Conservation (phyloP, 2,329 filamentous ascomycete genomes). For the Talaromyces sp. region DNA sequence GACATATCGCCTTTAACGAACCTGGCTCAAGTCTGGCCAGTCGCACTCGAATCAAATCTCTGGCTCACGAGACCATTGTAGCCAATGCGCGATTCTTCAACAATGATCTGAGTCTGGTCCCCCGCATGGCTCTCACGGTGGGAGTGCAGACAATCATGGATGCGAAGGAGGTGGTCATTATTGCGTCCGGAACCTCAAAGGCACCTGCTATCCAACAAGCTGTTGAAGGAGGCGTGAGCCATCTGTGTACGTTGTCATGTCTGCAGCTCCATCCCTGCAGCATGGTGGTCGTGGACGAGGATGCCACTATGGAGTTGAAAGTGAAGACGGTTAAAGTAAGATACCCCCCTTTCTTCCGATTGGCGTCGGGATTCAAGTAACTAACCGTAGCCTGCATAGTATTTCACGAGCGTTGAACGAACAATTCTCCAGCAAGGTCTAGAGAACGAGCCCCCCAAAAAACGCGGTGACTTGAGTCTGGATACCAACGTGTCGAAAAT, state of each 20-base stretch:
- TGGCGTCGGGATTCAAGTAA: not conserved
- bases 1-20: conserved; percentile 81
- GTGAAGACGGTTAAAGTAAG: conserved; percentile 12
- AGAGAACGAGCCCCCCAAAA: not conserved
- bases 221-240: conserved; percentile 10
- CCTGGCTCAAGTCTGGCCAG: conserved; percentile 68
- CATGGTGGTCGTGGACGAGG: conserved; percentile 13
- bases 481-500: not conserved
- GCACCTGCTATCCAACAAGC: conserved; percentile 12
- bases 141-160: conserved; percentile 15
- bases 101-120: conserved; percentile 44
- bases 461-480: not conserved
- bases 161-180: conserved; percentile 8
- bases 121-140: conserved; percentile 14
- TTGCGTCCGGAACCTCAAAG: conserved; percentile 9
- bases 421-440: not conserved
- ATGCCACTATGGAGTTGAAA: conserved; percentile 12
- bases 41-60: conserved; percentile 69
- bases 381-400: not conserved
- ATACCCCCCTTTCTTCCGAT: not conserved
- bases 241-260: conserved; percentile 12
- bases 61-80: conserved; percentile 72
- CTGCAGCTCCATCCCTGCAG: conserved; percentile 14
- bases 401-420: conserved; percentile 12
- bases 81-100: conserved; percentile 73